Conservation (phyloP, 2,329 filamentous ascomycete species). For the Drechslerella dactyloides region DNA sequence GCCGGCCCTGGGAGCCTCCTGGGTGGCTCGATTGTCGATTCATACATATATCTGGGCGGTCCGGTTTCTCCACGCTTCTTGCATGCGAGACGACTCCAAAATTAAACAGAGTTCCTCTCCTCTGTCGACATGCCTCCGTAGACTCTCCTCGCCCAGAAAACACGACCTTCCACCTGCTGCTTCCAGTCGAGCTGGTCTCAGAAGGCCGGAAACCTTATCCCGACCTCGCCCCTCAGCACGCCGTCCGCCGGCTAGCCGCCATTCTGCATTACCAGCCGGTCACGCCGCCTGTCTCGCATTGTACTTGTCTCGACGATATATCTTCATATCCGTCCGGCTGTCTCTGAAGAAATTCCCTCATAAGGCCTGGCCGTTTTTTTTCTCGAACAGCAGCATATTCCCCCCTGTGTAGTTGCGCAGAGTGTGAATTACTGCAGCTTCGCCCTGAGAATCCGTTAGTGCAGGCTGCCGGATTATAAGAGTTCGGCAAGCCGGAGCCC, state of each 20-base stretch:
- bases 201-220: conserved; percentile 37
- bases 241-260: neutral
- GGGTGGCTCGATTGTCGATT: conserved; percentile 1
- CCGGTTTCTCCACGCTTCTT: conserved; percentile 32
- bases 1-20: conserved; percentile 13
- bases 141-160: conserved; percentile 35
- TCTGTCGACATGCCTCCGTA: conserved; percentile 45
- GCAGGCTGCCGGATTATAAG: conserved; percentile 1
- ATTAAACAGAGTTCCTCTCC: conserved; percentile 19
- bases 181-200: conserved; percentile 38
- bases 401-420: neutral
- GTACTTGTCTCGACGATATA: conserved; percentile 6
- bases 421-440: neutral
- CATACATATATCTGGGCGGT: conserved; percentile 50
- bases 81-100: conserved; percentile 11
- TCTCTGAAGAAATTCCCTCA: conserved; percentile 19
- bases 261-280: neutral
- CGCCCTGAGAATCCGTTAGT: neutral
- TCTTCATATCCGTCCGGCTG: conserved; percentile 19
- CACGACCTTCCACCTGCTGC: conserved; percentile 35
- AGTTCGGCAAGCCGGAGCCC: neutral
- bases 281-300: neutral
- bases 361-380: conserved; percentile 5
- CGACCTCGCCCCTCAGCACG: conserved; percentile 9
- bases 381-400: neutral